Conservation (phyloP, 805 yeast genomes). For the Lachancea cidri region DNA sequence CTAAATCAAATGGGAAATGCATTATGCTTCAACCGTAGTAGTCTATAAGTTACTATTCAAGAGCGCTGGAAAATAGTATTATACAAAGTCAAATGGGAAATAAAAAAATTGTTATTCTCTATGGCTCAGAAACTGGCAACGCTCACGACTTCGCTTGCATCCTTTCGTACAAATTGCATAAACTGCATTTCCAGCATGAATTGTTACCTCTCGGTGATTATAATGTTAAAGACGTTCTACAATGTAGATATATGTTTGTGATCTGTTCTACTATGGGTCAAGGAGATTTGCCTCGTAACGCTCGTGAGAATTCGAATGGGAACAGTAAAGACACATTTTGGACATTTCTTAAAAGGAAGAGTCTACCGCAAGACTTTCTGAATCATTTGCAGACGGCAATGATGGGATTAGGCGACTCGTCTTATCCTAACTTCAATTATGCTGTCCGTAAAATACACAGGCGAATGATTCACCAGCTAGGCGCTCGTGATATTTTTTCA, state of each 20-base stretch:
- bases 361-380: conserved; percentile 57
- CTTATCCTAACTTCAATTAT: conserved; percentile 82
- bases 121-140: conserved; percentile 92
- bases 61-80: too few relatives aligned
- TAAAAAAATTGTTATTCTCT: conserved; percentile 53
- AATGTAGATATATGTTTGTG: conserved; percentile 37
- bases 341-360: conserved; percentile 63
- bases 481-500: conserved; percentile 64
- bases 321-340: conserved; percentile 42
- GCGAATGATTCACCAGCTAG: conserved; percentile 66
- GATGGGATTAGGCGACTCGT: conserved; percentile 91
- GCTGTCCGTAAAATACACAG: conserved; percentile 82
- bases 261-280: conserved; percentile 92
- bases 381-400: conserved; percentile 60
- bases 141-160: conserved; percentile 77
- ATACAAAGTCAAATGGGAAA: conserved; percentile 1
- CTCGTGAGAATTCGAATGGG: conserved; percentile 36
- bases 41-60: too few relatives aligned
- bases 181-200: conserved; percentile 46
- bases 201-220: conserved; percentile 55
- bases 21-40: too few relatives aligned
- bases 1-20: too few relatives aligned
- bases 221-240: conserved; percentile 48
- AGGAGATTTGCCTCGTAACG: conserved; percentile 84
- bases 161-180: conserved; percentile 50